phyloP scores from a whole-genome alignment of 768 basidiomycete genomes.

The Pleurotus djamor region DNA sequence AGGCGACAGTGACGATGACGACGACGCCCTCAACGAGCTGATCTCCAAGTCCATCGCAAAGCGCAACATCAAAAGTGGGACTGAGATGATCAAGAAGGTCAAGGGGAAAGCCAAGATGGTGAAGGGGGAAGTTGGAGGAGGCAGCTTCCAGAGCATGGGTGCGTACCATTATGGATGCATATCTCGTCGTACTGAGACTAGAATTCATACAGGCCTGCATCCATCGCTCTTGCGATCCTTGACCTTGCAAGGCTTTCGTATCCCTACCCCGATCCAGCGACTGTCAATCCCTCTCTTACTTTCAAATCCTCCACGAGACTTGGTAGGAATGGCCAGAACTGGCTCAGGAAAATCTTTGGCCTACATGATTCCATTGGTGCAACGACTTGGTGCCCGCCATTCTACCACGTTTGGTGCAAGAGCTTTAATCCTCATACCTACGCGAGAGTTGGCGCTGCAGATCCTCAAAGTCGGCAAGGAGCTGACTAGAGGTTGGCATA shows the following conservation, averaged over 20 bases:
- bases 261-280: constrained; percentile 96
- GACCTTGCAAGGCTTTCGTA: constrained; percentile 89
- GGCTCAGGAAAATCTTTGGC: constrained; percentile 98
- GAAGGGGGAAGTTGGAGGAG: constrained; percentile 85
- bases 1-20: constrained; percentile 52
- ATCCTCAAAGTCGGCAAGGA: constrained; percentile 94
- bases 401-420: constrained; percentile 78
- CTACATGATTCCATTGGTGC: constrained; percentile 90
- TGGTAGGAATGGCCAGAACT: constrained; percentile 98
- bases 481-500: constrained; percentile 79
- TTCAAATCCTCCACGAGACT: constrained; percentile 80
- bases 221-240: constrained; percentile 83
- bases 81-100: constrained; percentile 71
- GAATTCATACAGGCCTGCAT: constrained; percentile 59
- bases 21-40: constrained; percentile 61
- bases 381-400: constrained; percentile 82
- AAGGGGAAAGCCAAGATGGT: constrained; percentile 67
- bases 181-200: constrained; percentile 1
- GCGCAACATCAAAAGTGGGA: constrained; percentile 73
- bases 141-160: constrained; percentile 98
- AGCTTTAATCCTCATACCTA: constrained; percentile 87
- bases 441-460: constrained; percentile 93
- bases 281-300: constrained; percentile 85
- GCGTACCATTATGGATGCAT: constrained; percentile 20
- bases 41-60: constrained; percentile 70